phyloP scores from a whole-genome alignment of 169 alveolate species.

The Cryptosporidium ubiquitum region DNA sequence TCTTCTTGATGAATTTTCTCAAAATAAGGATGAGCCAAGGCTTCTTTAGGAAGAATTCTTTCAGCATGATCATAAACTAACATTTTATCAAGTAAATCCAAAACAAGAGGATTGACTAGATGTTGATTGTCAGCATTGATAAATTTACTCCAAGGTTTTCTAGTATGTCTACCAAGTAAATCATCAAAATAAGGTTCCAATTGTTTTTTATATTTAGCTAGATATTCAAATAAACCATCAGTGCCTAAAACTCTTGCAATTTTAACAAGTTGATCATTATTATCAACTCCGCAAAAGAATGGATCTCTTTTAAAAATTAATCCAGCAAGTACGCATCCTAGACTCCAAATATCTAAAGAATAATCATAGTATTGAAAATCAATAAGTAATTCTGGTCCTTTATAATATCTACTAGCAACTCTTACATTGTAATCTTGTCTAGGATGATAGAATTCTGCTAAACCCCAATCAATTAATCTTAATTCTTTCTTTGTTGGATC shows the following conservation, averaged over 20 bases:
- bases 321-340: constrained; percentile 98
- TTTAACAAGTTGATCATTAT: constrained; percentile 96
- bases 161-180: constrained; percentile 87
- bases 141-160: constrained; percentile 94
- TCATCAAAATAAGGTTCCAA: constrained; percentile 88
- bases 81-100: constrained; percentile 95
- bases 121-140: constrained; percentile 91
- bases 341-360: constrained; percentile 98
- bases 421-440: constrained; percentile 98
- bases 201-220: constrained; percentile 88
- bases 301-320: constrained; percentile 87
- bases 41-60: constrained; percentile 97
- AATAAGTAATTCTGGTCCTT: constrained; percentile 98
- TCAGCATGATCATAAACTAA: constrained; percentile 94
- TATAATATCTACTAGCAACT: constrained; percentile 96
- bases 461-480: constrained; percentile 98
- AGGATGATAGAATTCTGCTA: constrained; percentile 99
- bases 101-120: constrained; percentile 89
- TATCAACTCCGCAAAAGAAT: constrained; percentile 90
- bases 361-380: constrained; percentile 95
- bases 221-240: constrained; percentile 90
- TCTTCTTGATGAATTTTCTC: constrained; percentile 79
- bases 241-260: constrained; percentile 95
- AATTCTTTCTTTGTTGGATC: constrained; percentile 91
- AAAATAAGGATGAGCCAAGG: constrained; percentile 98